Base-by-base conservation (phyloP, 805 yeast genomes). In the Clavispora phyllophila region DNA sequence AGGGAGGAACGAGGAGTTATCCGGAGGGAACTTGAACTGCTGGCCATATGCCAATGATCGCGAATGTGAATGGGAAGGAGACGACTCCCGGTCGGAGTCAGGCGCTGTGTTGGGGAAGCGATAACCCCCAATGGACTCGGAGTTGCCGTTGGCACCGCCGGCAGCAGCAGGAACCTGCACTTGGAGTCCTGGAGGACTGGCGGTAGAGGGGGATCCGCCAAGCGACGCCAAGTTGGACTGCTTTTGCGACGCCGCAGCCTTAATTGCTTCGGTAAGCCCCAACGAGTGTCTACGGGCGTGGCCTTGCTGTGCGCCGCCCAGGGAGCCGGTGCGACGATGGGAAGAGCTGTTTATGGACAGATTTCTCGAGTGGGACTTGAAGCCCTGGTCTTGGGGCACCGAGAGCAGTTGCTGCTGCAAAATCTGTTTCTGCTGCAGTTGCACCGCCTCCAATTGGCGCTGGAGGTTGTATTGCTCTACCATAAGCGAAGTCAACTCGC, bases 181-280 rank as follows among this genome's bases (percentile, higher is more conserved):
- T 7, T 5, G 19, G 15, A 27, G 31, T 15, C 33, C 33, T n/a
- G 35, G 35, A 12, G 37, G 33, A 17, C 10, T 45, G 34, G 9
- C 63, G 45, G 26, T 68, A 66, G 40, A 62, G 27, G 17, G 4
- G 9, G 24, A 10, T 4, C 45, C 51, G 22, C 47, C 47, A 18
- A 64, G 59, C 2, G 72, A 54, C 19, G 61, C 56, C 50, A 65
- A 54, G 49, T 70, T 70, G 28, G 60, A 58, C 46, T 66, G 70
- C 61, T 89, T 76, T 60, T 87, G 93, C 51, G 82, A 82, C 4
- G 96, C 96, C n/a, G 99, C 99, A 6, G 97, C 97, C 53, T 83
- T 83, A 55, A 87, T 89, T 10, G 98, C 98, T 65, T 91, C 99
- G 41, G 82, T 82, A 44, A 91, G 72, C 2, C 95, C 97, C 46